Evolutionary conservation across 495 filamentous ascomycete genomes (phyloP).

Genomic region (Sordaria brevicollis): DNA sequence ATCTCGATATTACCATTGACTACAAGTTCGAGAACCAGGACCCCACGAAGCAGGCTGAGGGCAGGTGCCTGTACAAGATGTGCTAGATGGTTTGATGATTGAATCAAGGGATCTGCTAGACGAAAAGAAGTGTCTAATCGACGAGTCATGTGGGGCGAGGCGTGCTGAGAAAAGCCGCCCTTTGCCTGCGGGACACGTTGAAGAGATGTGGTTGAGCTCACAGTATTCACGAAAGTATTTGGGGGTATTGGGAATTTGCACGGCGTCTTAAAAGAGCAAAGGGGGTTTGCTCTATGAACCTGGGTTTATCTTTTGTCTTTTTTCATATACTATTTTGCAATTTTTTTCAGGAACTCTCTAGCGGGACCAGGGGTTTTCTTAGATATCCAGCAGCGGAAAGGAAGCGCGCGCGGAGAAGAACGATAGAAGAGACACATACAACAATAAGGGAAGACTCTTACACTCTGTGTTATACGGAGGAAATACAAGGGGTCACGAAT

Average conservation of each 20-base stretch:
- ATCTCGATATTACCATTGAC: constrained; percentile 81
- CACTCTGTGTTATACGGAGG: not conserved
- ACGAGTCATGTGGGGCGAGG: not conserved
- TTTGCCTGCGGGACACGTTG: not conserved
- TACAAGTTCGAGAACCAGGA: constrained; percentile 75
- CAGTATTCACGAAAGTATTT: not conserved
- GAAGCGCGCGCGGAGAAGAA: not conserved
- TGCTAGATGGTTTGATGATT: constrained; percentile 31
- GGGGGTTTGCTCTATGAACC: not conserved
- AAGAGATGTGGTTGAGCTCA: not conserved
- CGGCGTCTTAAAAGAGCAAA: not conserved
- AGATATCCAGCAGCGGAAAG: constrained; percentile 1
- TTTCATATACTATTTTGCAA: not conserved
- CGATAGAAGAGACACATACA: not conserved
- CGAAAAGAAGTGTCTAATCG: not conserved
- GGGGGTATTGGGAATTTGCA: not conserved
- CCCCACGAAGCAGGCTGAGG: constrained; percentile 52
- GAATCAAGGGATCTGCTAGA: not conserved
- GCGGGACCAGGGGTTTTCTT: not conserved
- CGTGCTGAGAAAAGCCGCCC: not conserved
- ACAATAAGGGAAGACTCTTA: not conserved
- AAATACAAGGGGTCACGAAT: not conserved
- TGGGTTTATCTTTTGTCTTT: not conserved
- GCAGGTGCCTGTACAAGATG: constrained; percentile 83
- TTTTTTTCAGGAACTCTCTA: not conserved